These are phyloP conservation scores for Saturnispora zaruensis DNA, from an alignment of 805 yeast species.

Conservation along the genomic window DNA sequence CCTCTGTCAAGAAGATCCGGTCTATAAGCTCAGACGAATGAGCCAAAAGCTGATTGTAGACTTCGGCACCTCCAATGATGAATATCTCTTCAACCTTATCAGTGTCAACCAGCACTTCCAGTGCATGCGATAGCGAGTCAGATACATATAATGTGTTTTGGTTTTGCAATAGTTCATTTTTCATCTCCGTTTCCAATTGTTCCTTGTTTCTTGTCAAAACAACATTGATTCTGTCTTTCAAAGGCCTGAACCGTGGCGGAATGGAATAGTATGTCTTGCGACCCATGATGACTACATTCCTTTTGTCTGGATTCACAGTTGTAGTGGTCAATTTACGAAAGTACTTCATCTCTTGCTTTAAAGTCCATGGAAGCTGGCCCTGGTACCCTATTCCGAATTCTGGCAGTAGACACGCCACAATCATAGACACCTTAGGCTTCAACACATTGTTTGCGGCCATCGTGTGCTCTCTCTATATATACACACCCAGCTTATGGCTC, in stretches of 20 bases:
- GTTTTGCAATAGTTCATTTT: slow-evolving; percentile 21
- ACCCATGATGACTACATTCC: slow-evolving; percentile 90
- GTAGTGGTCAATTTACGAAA: slow-evolving; percentile 66
- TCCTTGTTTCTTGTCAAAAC: slow-evolving; percentile 50
- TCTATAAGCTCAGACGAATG: slow-evolving; percentile 32
- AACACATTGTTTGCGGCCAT: slow-evolving; percentile 8
- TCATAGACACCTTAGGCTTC: slow-evolving; percentile 41
- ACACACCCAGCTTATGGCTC: too few species aligned
- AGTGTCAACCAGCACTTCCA: slow-evolving; percentile 25
- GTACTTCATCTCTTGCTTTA: slow-evolving; percentile 76
- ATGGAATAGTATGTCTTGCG: slow-evolving; percentile 94
- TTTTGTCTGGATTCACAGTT: slow-evolving; percentile 25
- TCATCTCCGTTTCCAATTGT: slow-evolving; percentile 17
- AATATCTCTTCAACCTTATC: slow-evolving; percentile 49
- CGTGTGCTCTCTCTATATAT: too few species aligned
- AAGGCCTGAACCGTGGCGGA: slow-evolving; percentile 75
- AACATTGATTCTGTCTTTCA: slow-evolving; percentile 66
- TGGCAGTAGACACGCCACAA: slow-evolving; percentile 84
- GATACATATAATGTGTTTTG: slow-evolving; percentile 24
- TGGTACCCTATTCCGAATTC: slow-evolving; percentile 74
- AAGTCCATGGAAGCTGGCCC: slow-evolving; percentile 82
- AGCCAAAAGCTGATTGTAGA: slow-evolving; percentile 47
- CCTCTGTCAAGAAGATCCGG: slow-evolving; percentile 62
- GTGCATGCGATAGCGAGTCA: slow-evolving; percentile 37
- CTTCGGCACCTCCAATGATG: slow-evolving; percentile 89